Evolutionary conservation across 2,329 filamentous ascomycete genomes (phyloP).

Genomic region (Claviceps citrina): DNA sequence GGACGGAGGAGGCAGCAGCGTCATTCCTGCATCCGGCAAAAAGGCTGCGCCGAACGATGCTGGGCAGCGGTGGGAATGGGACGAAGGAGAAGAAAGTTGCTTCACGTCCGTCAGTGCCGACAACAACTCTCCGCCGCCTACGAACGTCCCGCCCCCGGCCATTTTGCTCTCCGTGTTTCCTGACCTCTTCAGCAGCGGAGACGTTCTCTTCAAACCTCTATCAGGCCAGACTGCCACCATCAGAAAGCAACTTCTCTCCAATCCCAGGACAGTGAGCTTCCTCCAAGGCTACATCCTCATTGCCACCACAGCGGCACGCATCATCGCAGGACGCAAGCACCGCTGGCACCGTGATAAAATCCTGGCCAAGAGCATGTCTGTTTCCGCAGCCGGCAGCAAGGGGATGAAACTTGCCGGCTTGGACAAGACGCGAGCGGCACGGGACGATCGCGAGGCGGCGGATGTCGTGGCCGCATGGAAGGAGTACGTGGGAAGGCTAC

Average conservation of each 20-base stretch:
- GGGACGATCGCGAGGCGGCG: constrained; percentile 71
- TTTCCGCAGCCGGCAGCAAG: constrained; percentile 59
- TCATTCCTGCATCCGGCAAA: constrained; percentile 7
- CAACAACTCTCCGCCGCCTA: constrained; percentile 45
- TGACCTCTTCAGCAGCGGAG: constrained; percentile 50
- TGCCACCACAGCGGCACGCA: constrained; percentile 54
- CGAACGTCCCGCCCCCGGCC: constrained; percentile 78
- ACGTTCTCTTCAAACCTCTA: constrained; percentile 50
- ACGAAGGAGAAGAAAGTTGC: constrained; percentile 22
- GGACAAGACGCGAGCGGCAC: constrained; percentile 65
- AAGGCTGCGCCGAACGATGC: constrained; percentile 12
- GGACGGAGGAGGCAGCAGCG: constrained; percentile 8
- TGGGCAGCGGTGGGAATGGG: constrained; percentile 34
- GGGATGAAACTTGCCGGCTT: constrained; percentile 86
- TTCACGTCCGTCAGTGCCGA: constrained; percentile 9
- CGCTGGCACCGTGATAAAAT: constrained; percentile 85
- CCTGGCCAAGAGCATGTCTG: constrained; percentile 75
- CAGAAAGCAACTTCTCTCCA: constrained; percentile 47
- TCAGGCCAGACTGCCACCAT: constrained; percentile 40
- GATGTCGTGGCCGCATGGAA: constrained; percentile 66
- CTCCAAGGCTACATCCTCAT: constrained; percentile 49
- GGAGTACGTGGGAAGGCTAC: constrained; percentile 57
- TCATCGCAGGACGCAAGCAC: constrained; percentile 70
- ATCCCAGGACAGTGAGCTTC: constrained; percentile 46
- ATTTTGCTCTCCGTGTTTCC: constrained; percentile 67